Base-by-base conservation (phyloP, 1,139 yeast species). In the Scheffersomyces segobiensis region DNA sequence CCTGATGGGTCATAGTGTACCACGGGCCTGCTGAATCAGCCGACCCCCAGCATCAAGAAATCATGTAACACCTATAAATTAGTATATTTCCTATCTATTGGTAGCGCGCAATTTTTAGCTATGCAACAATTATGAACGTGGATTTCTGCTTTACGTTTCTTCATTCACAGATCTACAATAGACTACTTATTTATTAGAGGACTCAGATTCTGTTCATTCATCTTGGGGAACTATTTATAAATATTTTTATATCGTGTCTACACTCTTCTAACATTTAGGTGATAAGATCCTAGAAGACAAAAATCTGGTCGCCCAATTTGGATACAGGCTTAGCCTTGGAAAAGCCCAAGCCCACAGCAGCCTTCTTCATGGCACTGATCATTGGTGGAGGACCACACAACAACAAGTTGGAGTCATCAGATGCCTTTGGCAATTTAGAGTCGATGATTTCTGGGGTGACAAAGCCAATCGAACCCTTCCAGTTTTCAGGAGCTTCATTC, bases 351-450 rank as follows among this genome's bases (percentile, higher is more conserved):
- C 81, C 78, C 55, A 82, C 83, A 49, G 97, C 93, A 56, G 90
- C 91, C 80, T 89, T 93, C 81, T 93, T 93, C 71, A 88, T 82
- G 57, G 91, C 87, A 55, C 88, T 81, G 55, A 87, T 86, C 95
- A 91, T 88, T 57, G 91, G 91, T 61, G 97, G 97, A 59, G 99
- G 99, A 42, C 99, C 98, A 76, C 99, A 96, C 59, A 95, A 77
- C 69, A 95, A 85, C 63, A 95, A 77, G 81, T 91, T 93, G 62
- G 84, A 81, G 65, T 87, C 88, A 56, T 78, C 78, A 48, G 85
- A 70, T 49, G 93, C 86, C 59, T 82, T 78, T 53, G 97, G 96
- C 68, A 91, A 81, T 65, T 84, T 78, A 60, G 83, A 79, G 67
- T 84, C 81, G 73, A 95, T 81, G 67, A 90, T 82, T 51, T 91